These are phyloP conservation scores for Yamadazyma atmosphaerica DNA, from an alignment of 1,139 yeast genomes.

Conservation along the genomic window DNA sequence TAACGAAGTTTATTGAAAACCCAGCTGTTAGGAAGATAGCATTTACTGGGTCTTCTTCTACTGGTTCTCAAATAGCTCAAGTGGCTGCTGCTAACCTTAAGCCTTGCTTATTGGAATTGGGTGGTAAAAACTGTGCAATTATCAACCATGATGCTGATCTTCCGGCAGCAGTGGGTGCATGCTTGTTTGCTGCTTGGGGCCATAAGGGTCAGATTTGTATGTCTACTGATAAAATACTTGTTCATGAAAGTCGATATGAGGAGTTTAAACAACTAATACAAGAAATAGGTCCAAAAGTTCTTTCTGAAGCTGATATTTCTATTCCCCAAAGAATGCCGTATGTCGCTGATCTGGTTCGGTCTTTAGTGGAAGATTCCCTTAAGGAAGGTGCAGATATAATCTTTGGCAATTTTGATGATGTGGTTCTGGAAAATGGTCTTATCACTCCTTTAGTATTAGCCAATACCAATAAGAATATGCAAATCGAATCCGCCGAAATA, in stretches of 20 bases:
- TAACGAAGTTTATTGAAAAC: constrained; percentile 27
- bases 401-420: constrained; percentile 18
- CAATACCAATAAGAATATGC: constrained; percentile 34
- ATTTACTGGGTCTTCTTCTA: constrained; percentile 46
- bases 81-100: constrained; percentile 35
- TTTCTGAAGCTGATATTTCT: constrained; percentile 22
- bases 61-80: constrained; percentile 34
- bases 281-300: constrained; percentile 20
- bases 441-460: constrained; percentile 35
- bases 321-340: constrained; percentile 28
- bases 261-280: constrained; percentile 21
- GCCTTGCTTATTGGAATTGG: constrained; percentile 43
- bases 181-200: constrained; percentile 35
- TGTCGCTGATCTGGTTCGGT: constrained; percentile 24
- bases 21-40: constrained; percentile 32
- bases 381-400: constrained; percentile 40
- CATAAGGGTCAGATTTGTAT: constrained; percentile 51
- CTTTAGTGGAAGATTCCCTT: constrained; percentile 42
- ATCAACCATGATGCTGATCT: constrained; percentile 36
- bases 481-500: constrained; percentile 34
- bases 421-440: constrained; percentile 10
- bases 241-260: constrained; percentile 34
- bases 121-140: constrained; percentile 43
- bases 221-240: constrained; percentile 40
- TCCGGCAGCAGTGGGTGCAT: constrained; percentile 27